Base-by-base conservation (phyloP, 2,329 filamentous ascomycete genomes). In the Diplodia seriata region DNA sequence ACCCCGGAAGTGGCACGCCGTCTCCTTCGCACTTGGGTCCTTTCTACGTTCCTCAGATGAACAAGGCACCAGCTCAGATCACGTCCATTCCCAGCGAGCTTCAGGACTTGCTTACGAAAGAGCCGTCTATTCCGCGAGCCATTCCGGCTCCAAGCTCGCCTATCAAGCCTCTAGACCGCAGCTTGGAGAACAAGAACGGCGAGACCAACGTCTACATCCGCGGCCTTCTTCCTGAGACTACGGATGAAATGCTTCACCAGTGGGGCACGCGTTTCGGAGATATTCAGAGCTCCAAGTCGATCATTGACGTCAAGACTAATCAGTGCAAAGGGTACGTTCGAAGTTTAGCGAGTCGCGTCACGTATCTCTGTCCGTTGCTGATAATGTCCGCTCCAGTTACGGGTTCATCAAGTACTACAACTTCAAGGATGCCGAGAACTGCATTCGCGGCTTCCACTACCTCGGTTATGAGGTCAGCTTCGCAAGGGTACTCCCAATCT, bases 201-300 rank as follows among this genome's bases (percentile, higher is more conserved):
- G 97, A 98, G 76, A 95, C 93, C 71, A 99, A 99, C 75, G 94
- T 99, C 71, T 99, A 99, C 83, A 97, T 99, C 71, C 92, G 95
- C 70, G 96, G 96, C 20, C 90, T 99, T 70, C 91, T 97, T 71
- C 94, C 95, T 0, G 94, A 96, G 74, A 99, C 94, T 0, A 95
- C 96, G 59, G 95, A 99, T 75, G 91, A 96, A 61, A 90, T 96
- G 76, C 84, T 99, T 20, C 87, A 91, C 73, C 85, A 85, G 53
- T 98, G 95, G 81, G 91, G 94, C 53, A 85, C 88, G 73, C 91
- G 94, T 62, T 99, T 98, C 76, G 96, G 95, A 51, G 89, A 91
- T 69, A 95, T 99, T 68, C 93, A 97, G 81, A 97, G 94, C 72
- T 97, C 93, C 76, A 99, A 99, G 85, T 95, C 96, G 15, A 99